These are phyloP conservation scores for Clavariopsis aquatica DNA, from an alignment of 495 filamentous ascomycete species.

Conservation along the genomic window DNA sequence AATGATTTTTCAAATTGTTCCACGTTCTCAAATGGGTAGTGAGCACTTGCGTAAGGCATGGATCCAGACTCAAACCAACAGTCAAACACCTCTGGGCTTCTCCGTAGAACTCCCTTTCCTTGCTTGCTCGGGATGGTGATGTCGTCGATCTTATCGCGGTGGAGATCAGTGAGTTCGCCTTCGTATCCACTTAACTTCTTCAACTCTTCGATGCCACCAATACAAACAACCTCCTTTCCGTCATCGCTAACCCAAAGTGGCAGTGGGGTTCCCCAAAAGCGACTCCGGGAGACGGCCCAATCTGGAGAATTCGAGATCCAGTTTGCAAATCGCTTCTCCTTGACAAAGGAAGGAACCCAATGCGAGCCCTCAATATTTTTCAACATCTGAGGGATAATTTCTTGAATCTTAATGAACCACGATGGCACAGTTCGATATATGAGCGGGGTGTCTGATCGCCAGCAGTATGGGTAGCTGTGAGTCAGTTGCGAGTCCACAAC, in stretches of 20 bases:
- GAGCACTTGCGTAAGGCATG: constrained; percentile 92
- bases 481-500: constrained; percentile 87
- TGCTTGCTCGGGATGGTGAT: constrained; percentile 94
- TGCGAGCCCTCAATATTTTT: constrained; percentile 85
- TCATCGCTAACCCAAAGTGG: constrained; percentile 93
- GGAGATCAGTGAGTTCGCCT: constrained; percentile 85
- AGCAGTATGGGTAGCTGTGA: constrained; percentile 95
- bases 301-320: constrained; percentile 93
- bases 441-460: constrained; percentile 90
- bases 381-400: constrained; percentile 87
- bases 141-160: constrained; percentile 91
- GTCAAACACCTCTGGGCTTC: constrained; percentile 92
- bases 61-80: constrained; percentile 95
- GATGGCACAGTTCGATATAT: constrained; percentile 93
- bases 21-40: constrained; percentile 93
- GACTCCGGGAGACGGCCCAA: constrained; percentile 94
- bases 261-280: constrained; percentile 96
- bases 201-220: constrained; percentile 84
- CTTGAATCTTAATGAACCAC: constrained; percentile 90
- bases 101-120: constrained; percentile 80
- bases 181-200: constrained; percentile 82
- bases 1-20: constrained; percentile 80
- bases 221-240: constrained; percentile 78
- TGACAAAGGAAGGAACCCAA: constrained; percentile 92
- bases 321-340: constrained; percentile 82